These are phyloP conservation scores for Termitomyces sp. DNA, from an alignment of 768 basidiomycete genomes.

Conservation along the genomic window DNA sequence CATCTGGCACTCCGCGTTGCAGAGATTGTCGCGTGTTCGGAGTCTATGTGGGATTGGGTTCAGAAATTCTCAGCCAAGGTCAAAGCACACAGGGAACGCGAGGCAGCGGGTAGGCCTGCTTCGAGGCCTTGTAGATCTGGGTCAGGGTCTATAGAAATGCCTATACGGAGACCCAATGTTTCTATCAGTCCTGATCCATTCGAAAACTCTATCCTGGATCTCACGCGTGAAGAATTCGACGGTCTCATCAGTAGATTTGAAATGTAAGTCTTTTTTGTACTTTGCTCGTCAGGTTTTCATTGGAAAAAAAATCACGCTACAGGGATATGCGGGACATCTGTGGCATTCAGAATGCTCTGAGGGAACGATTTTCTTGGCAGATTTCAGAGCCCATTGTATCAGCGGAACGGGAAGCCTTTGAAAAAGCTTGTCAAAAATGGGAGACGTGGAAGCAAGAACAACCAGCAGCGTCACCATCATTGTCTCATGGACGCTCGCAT, in stretches of 20 bases:
- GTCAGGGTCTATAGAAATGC: constrained; percentile 10
- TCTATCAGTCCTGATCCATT: constrained; percentile 18
- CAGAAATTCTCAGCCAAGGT: constrained; percentile 36
- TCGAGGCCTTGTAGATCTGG: constrained; percentile 4
- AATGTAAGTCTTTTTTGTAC: constrained; percentile 37
- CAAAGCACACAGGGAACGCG: background rate
- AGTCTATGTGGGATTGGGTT: constrained; percentile 81
- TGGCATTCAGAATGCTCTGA: constrained; percentile 35
- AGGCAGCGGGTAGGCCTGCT: background rate
- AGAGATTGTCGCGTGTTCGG: constrained; percentile 66
- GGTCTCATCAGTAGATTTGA: constrained; percentile 50
- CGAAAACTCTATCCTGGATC: constrained; percentile 33
- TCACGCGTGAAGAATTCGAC: constrained; percentile 62
- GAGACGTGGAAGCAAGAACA: constrained; percentile 39
- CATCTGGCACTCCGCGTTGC: constrained; percentile 56
- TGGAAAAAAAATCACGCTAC: too few relatives aligned
- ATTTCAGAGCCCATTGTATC: constrained; percentile 33
- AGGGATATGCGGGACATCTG: constrained; percentile 68
- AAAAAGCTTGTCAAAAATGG: constrained; percentile 53
- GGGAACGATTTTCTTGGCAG: constrained; percentile 46
- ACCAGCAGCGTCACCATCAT: constrained; percentile 2
- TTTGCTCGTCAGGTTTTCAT: background rate
- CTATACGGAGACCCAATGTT: constrained; percentile 5
- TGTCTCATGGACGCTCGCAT: background rate
- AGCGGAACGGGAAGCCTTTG: constrained; percentile 49